These are phyloP conservation scores for Xylaria longipes DNA, from an alignment of 495 filamentous ascomycete genomes.

Conservation along the genomic window DNA sequence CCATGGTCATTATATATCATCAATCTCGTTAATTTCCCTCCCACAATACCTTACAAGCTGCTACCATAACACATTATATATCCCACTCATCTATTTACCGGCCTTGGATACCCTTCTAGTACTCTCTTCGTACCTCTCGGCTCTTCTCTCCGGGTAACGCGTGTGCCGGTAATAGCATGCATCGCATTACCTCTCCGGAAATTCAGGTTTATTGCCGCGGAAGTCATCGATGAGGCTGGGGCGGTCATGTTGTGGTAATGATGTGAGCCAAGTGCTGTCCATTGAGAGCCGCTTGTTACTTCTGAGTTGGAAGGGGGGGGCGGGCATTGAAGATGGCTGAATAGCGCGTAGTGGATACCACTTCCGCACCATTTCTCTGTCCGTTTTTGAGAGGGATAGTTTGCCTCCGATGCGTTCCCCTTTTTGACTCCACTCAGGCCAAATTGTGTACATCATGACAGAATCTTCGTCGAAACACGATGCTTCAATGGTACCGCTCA, in stretches of 20 bases:
- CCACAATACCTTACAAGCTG: not conserved
- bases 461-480: not conserved
- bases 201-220: not conserved
- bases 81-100: not conserved
- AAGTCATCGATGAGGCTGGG: not conserved
- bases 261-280: not conserved
- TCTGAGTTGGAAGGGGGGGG: not conserved
- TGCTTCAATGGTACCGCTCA: not conserved
- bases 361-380: not conserved
- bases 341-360: not conserved
- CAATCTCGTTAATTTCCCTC: too few relatives aligned
- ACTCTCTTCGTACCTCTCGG: not conserved
- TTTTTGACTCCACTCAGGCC: not conserved
- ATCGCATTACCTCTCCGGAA: not conserved
- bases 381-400: not conserved
- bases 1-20: not conserved
- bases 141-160: not conserved
- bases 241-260: not conserved
- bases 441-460: not conserved
- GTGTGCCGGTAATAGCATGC: not conserved
- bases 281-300: not conserved
- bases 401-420: not conserved
- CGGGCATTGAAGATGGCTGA: not conserved
- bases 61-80: not conserved
- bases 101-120: not conserved